These are phyloP conservation scores for Leccinum pachyderme DNA, from an alignment of 1,284 basidiomycete genomes.

Conservation along the genomic window DNA sequence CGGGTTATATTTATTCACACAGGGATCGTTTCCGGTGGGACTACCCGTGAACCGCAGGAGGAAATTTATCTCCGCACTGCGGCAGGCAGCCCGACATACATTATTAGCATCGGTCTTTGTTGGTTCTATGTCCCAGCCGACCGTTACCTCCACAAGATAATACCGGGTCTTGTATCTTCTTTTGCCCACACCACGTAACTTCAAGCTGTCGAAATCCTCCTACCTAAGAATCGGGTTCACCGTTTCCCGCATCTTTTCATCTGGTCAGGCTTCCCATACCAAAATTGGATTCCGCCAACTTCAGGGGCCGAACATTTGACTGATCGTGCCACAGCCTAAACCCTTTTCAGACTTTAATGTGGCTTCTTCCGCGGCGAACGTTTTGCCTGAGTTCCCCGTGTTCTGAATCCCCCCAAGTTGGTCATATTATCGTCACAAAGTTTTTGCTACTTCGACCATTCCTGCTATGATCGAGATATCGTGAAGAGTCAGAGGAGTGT, in stretches of 20 bases:
- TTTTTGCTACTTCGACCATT: too few relatives aligned
- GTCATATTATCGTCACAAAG: too few relatives aligned
- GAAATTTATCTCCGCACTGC: conserved; percentile 23
- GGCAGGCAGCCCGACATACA: conserved; percentile 2
- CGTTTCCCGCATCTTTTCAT: background rate
- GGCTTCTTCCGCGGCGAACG: background rate
- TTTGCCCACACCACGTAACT: background rate
- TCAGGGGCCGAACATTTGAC: conserved; percentile 1
- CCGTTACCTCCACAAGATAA: background rate
- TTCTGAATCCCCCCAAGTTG: background rate
- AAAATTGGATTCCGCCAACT: background rate
- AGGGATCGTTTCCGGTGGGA: background rate
- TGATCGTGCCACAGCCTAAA: conserved; percentile 15
- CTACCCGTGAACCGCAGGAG: conserved; percentile 17
- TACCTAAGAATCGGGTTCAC: background rate
- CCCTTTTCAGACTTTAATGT: conserved; percentile 13
- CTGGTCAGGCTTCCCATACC: background rate
- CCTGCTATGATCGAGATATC: too few relatives aligned
- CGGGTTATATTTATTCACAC: conserved; percentile 5
- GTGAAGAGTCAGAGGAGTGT: too few relatives aligned
- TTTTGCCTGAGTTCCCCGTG: conserved; percentile 11
- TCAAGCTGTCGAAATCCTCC: background rate
- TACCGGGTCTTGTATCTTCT: background rate
- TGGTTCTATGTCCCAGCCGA: background rate
- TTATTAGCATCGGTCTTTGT: conserved; percentile 12